Percentiles rank a stretch among this genome's conserved stretches.
phyloP scores from a whole-genome alignment of 495 filamentous ascomycete species.

The Aspergillus carlsbadensis region DNA sequence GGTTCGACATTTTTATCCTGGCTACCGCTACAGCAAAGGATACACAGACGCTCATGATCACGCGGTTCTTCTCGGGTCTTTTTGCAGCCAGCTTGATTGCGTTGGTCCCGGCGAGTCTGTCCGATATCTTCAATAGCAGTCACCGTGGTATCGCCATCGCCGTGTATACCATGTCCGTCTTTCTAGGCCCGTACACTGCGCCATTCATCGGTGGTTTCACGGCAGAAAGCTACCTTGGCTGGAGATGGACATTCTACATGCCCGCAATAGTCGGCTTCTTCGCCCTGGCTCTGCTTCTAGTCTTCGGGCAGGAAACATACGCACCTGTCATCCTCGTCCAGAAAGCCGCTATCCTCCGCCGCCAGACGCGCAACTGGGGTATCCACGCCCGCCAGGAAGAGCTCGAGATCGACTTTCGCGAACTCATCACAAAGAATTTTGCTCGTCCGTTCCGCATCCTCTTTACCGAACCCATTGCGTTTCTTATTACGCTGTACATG shows the following conservation, averaged over 20 bases:
- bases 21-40: slow-evolving; percentile 56
- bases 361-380: slow-evolving; percentile 43
- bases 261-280: slow-evolving; percentile 36
- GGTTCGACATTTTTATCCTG: slow-evolving; percentile 52
- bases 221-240: slow-evolving; percentile 33
- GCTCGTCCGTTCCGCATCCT: slow-evolving; percentile 42
- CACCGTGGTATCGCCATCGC: slow-evolving; percentile 45
- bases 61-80: slow-evolving; percentile 47
- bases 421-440: slow-evolving; percentile 41
- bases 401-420: slow-evolving; percentile 35
- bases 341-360: slow-evolving; percentile 40
- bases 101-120: slow-evolving; percentile 47
- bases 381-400: slow-evolving; percentile 50
- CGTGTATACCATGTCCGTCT: slow-evolving; percentile 47
- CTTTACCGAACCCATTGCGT: slow-evolving; percentile 44
- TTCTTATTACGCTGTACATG: slow-evolving; percentile 41
- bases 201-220: slow-evolving; percentile 48
- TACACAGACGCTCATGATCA: slow-evolving; percentile 51
- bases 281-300: slow-evolving; percentile 20
- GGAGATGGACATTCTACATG: slow-evolving; percentile 48
- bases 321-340: slow-evolving; percentile 33
- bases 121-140: slow-evolving; percentile 48
- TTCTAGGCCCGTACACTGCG: slow-evolving; percentile 41
- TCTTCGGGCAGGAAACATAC: slow-evolving; percentile 38
- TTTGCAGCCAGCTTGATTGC: slow-evolving; percentile 49